These are phyloP conservation scores for Arctium minus DNA, from an alignment of 129 eudicot genomes.

Conservation along the genomic window DNA sequence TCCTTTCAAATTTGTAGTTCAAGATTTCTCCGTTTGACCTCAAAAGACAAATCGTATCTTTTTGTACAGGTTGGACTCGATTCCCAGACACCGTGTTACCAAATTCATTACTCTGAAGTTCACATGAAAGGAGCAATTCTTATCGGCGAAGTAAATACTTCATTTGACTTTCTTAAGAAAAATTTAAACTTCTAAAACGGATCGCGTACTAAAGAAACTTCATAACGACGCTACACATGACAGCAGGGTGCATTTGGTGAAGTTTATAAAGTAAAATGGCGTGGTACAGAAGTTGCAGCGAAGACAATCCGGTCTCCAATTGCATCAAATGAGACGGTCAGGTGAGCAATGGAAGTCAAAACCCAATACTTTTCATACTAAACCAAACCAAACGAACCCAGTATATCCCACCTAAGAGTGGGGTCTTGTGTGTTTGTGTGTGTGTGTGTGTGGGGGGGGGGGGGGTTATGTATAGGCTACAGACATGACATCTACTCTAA, in stretches of 20 bases:
- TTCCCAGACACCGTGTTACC: conserved; percentile 50
- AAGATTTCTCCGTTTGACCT: conserved; percentile 6
- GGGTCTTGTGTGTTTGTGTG: no score
- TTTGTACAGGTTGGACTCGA: conserved; percentile 41
- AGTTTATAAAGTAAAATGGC: conserved; percentile 70
- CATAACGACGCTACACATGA: conserved; percentile 12
- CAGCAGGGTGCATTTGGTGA: conserved; percentile 72
- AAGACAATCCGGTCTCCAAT: conserved; percentile 65
- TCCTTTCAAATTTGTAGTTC: background rate
- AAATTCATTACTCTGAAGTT: conserved; percentile 50
- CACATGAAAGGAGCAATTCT: conserved; percentile 39
- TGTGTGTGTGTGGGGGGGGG: no score
- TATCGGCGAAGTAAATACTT: conserved; percentile 53
- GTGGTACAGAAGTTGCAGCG: conserved; percentile 77
- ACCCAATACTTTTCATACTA: background rate
- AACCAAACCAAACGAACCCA: no score
- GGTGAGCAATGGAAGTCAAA: conserved; percentile 32
- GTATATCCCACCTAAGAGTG: no score
- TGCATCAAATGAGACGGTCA: conserved; percentile 59
- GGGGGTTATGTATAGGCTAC: no score
- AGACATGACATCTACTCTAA: no score
- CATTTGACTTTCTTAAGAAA: background rate
- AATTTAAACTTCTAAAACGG: background rate
- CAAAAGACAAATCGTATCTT: conserved; percentile 5
- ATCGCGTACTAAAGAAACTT: background rate